phyloP scores from a whole-genome alignment of 495 filamentous ascomycete genomes.

The Ramalina peruviana region DNA sequence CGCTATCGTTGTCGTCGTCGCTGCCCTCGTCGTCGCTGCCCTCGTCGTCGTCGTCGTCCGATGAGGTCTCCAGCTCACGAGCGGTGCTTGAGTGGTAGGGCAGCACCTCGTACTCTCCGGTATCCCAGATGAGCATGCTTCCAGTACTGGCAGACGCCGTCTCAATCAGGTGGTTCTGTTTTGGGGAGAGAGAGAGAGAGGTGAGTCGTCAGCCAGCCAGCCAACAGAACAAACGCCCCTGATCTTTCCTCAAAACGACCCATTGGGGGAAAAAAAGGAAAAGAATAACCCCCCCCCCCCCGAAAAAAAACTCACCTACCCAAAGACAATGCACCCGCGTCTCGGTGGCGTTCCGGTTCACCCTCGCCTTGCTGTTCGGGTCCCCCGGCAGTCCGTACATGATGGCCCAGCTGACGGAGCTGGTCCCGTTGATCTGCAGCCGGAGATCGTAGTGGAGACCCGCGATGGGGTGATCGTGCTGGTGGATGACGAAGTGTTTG shows the following conservation, averaged over 20 bases:
- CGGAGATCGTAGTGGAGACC: constrained; percentile 52
- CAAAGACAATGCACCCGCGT: constrained; percentile 53
- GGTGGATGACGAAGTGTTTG: constrained; percentile 51
- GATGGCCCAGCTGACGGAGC: constrained; percentile 48
- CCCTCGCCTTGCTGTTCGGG: constrained; percentile 33
- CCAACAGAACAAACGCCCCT: not conserved
- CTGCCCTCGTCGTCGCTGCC: constrained; percentile 15
- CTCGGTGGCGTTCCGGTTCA: constrained; percentile 51
- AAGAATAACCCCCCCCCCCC: too few species aligned
- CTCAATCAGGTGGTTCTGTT: constrained; percentile 53
- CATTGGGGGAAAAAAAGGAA: not conserved
- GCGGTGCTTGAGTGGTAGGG: constrained; percentile 22
- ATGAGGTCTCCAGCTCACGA: constrained; percentile 8
- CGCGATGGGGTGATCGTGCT: constrained; percentile 55
- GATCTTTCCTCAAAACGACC: not conserved
- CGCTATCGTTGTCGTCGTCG: constrained; percentile 31
- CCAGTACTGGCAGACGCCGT: constrained; percentile 44
- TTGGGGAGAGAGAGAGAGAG: too few species aligned
- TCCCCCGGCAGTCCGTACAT: constrained; percentile 56
- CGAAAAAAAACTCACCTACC: constrained; percentile 28
- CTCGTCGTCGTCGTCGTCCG: constrained; percentile 30
- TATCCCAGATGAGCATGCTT: constrained; percentile 58
- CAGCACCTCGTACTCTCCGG: constrained; percentile 48
- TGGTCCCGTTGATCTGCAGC: constrained; percentile 50
- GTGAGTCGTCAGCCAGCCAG: not conserved